These are phyloP conservation scores for Lecanoromycetidae sp. DNA, from an alignment of 2,329 filamentous ascomycete genomes.

Conservation along the genomic window DNA sequence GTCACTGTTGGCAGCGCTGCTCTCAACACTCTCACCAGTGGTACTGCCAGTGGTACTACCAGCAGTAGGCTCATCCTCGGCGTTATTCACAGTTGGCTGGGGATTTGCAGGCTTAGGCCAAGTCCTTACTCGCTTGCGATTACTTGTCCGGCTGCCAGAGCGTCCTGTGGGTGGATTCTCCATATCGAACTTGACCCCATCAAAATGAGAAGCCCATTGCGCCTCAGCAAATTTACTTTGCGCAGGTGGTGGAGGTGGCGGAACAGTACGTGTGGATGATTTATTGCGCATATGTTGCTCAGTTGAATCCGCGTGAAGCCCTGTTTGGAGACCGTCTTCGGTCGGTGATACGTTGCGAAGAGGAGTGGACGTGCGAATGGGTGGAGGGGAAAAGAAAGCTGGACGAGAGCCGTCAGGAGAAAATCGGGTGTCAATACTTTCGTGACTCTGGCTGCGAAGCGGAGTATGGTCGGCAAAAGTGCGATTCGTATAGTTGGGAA, in stretches of 20 bases:
- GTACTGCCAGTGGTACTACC: slow-evolving; percentile 3
- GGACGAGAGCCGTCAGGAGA: slow-evolving; percentile 32
- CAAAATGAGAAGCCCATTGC: slow-evolving; percentile 29
- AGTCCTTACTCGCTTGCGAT: slow-evolving; percentile 6
- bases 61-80: slow-evolving; percentile 17
- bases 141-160: slow-evolving; percentile 23
- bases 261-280: neutral
- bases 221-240: slow-evolving; percentile 29
- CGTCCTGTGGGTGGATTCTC: slow-evolving; percentile 23
- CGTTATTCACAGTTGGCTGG: slow-evolving; percentile 30
- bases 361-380: slow-evolving; percentile 3
- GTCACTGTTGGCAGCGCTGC: slow-evolving; percentile 14
- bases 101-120: slow-evolving; percentile 24
- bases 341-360: slow-evolving; percentile 8
- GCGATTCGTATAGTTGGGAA: slow-evolving; percentile 12
- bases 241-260: slow-evolving; percentile 23
- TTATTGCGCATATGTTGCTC: neutral
- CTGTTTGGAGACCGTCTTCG: neutral
- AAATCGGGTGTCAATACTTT: slow-evolving; percentile 28
- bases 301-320: neutral
- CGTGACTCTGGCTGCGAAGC: slow-evolving; percentile 15
- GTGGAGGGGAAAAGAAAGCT: slow-evolving; percentile 27
- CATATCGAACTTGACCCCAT: slow-evolving; percentile 24
- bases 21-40: slow-evolving; percentile 6
- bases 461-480: slow-evolving; percentile 16